Base-by-base conservation (phyloP, 2,329 filamentous ascomycete genomes). In the Blastomyces percursus region DNA sequence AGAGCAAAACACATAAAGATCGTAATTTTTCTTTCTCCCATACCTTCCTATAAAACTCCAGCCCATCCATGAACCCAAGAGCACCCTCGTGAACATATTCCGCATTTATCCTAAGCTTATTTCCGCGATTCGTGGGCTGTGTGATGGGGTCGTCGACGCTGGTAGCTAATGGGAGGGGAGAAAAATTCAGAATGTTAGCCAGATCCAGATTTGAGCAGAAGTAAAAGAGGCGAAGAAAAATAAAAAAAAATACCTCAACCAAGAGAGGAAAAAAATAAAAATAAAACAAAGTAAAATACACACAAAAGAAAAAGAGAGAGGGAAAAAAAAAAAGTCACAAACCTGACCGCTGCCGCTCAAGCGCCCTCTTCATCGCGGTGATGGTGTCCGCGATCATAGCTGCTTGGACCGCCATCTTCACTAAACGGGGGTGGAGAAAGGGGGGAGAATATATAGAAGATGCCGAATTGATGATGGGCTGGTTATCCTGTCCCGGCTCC, bases 81-180 rank as follows among this genome's bases (percentile, higher is more conserved):
- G 79, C 77, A 46, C 82, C 82, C 65, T 81, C 78, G 65, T 81
- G 82, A 52, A 85, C 78, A 70, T 82, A 80, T 65, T 77, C 77
- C 30, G 84, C 81, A 69, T 84, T 82, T 64, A 78, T 78, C 71
- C 81, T 81, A 67, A 86, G 76, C 72, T 86, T 86, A 71, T 86
- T 84, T 63, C 82, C 82, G 69, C 82, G 79, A 70, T 85, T 85
- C 60, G 81, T 82, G 60, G 80, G 79, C 63, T 79, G 76, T 32
- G 77, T 77, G 66, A 84, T 81, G 54, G 77, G 74, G 59, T 83
- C 80, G 67, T 85, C 84, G 44, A 81, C 73, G 30, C 70, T 75
- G 21, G 70, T 69, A 66, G 74, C 75, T 77, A 63, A 61, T 2
- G 2, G 54, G 44, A 21, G 19, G 21, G 21, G 35, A 30, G 12